A percentile compares a stretch with the other conserved stretches of the same genome.
Conservation (phyloP, 306 rosid species). For the Notholithocarpus densiflorus region DNA sequence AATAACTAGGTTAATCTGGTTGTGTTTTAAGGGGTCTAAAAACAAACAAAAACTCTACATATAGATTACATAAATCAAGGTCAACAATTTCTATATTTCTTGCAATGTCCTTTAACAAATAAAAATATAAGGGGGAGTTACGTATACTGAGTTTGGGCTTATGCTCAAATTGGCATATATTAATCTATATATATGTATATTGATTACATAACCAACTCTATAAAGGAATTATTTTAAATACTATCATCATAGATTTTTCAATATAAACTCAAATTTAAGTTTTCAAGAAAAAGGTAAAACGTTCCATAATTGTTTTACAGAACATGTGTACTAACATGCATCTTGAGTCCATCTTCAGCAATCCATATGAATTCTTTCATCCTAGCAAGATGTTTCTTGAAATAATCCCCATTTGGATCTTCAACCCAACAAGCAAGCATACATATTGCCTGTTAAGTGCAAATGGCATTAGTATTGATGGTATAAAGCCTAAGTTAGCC, state of each 20-base stretch:
- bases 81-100: neutral
- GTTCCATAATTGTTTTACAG: neutral
- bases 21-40: too few relatives aligned
- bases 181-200: too few relatives aligned
- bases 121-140: too few relatives aligned
- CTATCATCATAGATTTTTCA: too few relatives aligned
- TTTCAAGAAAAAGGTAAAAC: neutral
- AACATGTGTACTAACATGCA: conserved; percentile 21
- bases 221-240: too few relatives aligned
- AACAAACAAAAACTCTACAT: too few relatives aligned
- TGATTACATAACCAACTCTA: too few relatives aligned
- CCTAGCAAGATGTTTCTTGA: conserved; percentile 35
- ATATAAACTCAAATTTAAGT: neutral
- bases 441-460: conserved; percentile 18
- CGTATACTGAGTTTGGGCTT: too few relatives aligned
- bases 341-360: conserved; percentile 43
- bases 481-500: neutral
- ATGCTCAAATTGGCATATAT: too few relatives aligned
- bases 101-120: too few relatives aligned
- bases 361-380: conserved; percentile 34
- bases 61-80: too few relatives aligned
- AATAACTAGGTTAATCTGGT: too few relatives aligned
- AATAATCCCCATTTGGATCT: conserved; percentile 31
- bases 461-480: neutral
- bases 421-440: conserved; percentile 49